phyloP scores from a whole-genome alignment of 192 early-diverging fungal species.

The Umbelopsis sp. region DNA sequence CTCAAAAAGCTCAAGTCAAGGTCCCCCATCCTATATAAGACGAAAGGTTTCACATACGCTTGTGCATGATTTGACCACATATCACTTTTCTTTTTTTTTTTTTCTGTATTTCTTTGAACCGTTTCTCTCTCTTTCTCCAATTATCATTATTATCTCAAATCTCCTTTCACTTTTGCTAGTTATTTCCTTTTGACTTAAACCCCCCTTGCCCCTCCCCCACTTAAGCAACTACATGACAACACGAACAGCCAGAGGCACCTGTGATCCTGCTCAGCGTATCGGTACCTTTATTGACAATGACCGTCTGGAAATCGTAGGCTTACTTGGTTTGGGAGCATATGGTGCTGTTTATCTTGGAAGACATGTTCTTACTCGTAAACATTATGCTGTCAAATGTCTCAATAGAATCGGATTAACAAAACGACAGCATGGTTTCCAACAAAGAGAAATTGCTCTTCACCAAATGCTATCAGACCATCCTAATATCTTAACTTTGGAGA shows the following conservation, averaged over 20 bases:
- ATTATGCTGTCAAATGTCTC: conserved; percentile 76
- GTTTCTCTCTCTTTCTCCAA: background rate
- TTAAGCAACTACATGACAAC: conserved; percentile 4
- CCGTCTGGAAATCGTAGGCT: conserved; percentile 41
- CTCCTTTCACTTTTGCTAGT: background rate
- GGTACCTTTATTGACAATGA: conserved; percentile 40
- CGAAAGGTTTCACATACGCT: conserved; percentile 2
- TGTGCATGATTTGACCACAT: background rate
- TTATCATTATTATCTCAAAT: too few species aligned
- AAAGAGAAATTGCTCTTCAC: conserved; percentile 67
- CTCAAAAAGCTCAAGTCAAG: background rate
- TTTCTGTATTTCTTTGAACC: too few species aligned
- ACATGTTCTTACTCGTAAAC: conserved; percentile 50
- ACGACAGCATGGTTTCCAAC: conserved; percentile 67
- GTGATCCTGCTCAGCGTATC: conserved; percentile 25
- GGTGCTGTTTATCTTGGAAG: conserved; percentile 73
- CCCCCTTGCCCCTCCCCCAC: background rate
- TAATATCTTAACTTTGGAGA: conserved; percentile 67
- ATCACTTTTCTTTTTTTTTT: background rate
- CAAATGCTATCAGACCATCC: conserved; percentile 65
- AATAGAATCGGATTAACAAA: conserved; percentile 61
- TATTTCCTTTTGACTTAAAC: background rate
- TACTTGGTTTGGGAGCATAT: conserved; percentile 74
- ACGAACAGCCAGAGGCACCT: conserved; percentile 16
- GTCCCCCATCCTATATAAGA: background rate